Evolutionary conservation across 1,139 yeast species (phyloP), one percentile per base, ranked within the genome.

Genomic region (Lodderomyces pseudojiufengensis): DNA sequence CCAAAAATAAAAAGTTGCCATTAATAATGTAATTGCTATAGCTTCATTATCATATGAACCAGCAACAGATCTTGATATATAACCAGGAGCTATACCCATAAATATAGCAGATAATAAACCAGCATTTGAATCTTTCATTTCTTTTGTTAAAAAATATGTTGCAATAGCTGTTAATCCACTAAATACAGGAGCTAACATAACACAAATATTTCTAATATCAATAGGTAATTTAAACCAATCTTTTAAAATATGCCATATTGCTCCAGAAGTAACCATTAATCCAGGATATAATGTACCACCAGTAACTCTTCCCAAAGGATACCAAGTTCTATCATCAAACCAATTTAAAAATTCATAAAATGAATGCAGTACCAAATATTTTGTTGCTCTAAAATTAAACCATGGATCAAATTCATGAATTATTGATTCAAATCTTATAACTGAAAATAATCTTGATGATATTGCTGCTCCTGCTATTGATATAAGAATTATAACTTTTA

Each of bases 281-380:
- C 99, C 99, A 3, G 99, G 99, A 56, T 94, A 94, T 47, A 94
- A 66, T 3, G 99, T 94, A 45, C 99, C 99, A 48, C 99, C 99
- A 9, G 98, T 92, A 52, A 94, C 98, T 64, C 99, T 79, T 13
- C 99, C 99, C 46, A 94, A 72, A 14, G 99, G 99, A 59, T 94
- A 94, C 99, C 99, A 94, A 20, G 98, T 92, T 55, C 96, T 78
- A 60, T 92, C 97, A 59, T 94, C 99, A 54, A 94, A 94, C 98
- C 98, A 94, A 59, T 94, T 94, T 57, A 92, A 73, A 54, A 94
- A 94, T 46, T 88, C 92, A 64, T 88, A 84, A 60, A 78, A 90
- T 4, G 94, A 83, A 57, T 88, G 80, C 36, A 77, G 68, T 13
- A 87, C 95, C 48, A 92, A 73, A 61, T 88, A 87, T 59, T 85